A percentile compares a stretch with the other conserved stretches of the same genome.
phyloP scores from a whole-genome alignment of 1,284 basidiomycete species.

The Mycena citricolor region DNA sequence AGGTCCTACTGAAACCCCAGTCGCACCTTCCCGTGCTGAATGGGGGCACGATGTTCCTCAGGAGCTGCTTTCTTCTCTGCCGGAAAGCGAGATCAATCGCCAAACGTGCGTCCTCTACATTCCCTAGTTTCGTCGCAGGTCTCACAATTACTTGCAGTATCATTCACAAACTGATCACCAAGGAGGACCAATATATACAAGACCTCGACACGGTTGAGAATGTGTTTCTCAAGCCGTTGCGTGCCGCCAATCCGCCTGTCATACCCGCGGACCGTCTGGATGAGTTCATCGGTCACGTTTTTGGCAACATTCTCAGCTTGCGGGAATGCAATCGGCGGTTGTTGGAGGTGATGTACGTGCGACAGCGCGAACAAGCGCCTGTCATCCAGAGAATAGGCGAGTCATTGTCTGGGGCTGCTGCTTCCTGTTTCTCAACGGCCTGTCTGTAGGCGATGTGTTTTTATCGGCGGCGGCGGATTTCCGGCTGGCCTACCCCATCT shows the following conservation, averaged over 20 bases:
- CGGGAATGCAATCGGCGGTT: conserved; percentile 80
- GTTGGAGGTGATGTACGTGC: conserved; percentile 82
- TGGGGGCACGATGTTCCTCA: conserved; percentile 77
- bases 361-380: conserved; percentile 85
- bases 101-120: conserved; percentile 69
- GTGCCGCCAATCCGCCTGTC: conserved; percentile 71
- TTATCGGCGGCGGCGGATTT: conserved; percentile 88
- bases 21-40: conserved; percentile 46
- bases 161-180: conserved; percentile 88
- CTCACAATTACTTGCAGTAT: conserved; percentile 47
- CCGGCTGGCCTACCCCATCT: conserved; percentile 81
- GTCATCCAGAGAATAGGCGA: conserved; percentile 76
- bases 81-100: conserved; percentile 78
- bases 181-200: conserved; percentile 88
- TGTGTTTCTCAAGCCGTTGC: conserved; percentile 82
- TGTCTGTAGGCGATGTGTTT: conserved; percentile 70
- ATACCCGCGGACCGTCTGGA: conserved; percentile 71
- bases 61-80: conserved; percentile 66
- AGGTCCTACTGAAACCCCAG: conserved; percentile 27
- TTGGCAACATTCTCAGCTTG: conserved; percentile 84
- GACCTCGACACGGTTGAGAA: conserved; percentile 86
- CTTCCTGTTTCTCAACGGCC: neutral
- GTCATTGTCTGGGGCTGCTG: neutral
- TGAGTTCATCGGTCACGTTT: conserved; percentile 84
- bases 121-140: conserved; percentile 5